Evolutionary conservation across 2,329 filamentous ascomycete species (phyloP), one percentile per base, ranked within the genome.

Genomic region (Waltergamsia citrina): DNA sequence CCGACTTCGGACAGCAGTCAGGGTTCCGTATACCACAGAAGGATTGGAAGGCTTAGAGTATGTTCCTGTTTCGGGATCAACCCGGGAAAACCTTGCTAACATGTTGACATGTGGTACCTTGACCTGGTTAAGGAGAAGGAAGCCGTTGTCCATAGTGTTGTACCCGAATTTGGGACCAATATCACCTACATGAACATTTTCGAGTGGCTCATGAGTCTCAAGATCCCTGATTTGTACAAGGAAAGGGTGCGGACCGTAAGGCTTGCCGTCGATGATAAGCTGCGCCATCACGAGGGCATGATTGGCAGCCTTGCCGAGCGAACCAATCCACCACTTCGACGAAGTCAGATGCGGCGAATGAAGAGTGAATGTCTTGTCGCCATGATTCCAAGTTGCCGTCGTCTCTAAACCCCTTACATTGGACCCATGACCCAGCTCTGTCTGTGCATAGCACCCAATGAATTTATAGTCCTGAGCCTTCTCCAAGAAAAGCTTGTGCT

Each of bases 251-350:
- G 83, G 82, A 1, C 84, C 83, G 43, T 77, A 78, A 14, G 66
- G 60, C 57, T 81, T 83, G 43, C 80, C 81, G 39, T 65, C 61
- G 40, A 37, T 32, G 35, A 78, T 71, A 19, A 88, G 65, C 56
- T 87, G 82, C 1, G 84, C 83, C 69, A 88, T 85, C 4, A 88
- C 81, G 3, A 85, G 75, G 2, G 83, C 83, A 49, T 85, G 70
- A 51, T 85, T 88, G 29, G 84, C 83, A 3, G 78, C 79, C 45
- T 80, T 70, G 33, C 83, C 84, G 4, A 88, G 67, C 9, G 81
- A 83, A 2, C 84, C 84, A 45, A 86, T 86, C 84, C 84, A 88
- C 82, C 82, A 90, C 52, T 90, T 90, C 22, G 79, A 81, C 1
- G 82, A 73, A 2, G 83, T 87, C 36, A 87, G 64, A 40, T 75